Evolutionary conservation across 2,329 filamentous ascomycete genomes (phyloP).

Genomic region (Claviceps monticola): DNA sequence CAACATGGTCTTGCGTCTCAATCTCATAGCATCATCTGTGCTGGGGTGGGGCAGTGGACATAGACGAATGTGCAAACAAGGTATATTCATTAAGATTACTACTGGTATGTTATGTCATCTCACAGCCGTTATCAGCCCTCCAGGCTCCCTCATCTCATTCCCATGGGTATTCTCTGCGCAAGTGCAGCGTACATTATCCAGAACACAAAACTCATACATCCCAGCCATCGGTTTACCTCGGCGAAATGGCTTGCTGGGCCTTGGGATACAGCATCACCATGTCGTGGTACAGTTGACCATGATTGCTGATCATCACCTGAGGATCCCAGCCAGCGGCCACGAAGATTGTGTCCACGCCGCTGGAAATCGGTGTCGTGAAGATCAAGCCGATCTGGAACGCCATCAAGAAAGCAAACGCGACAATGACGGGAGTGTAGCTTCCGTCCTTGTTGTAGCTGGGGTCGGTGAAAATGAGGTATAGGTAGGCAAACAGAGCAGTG

Average conservation of each 20-base stretch:
- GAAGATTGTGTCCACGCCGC: conserved; percentile 86
- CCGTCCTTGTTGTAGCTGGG: conserved; percentile 60
- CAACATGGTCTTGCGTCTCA: too few relatives aligned
- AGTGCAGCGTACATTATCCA: not conserved
- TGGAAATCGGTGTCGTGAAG: conserved; percentile 76
- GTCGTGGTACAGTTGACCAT: conserved; percentile 65
- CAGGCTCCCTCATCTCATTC: not conserved
- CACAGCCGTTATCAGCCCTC: not conserved
- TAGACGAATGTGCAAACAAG: not conserved
- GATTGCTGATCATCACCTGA: conserved; percentile 63
- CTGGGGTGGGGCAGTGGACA: not conserved
- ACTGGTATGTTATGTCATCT: not conserved
- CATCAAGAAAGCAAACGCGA: conserved; percentile 79
- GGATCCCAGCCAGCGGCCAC: conserved; percentile 60
- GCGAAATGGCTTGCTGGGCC: conserved; percentile 60
- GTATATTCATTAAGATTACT: not conserved
- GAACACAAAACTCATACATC: not conserved
- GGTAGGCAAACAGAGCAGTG: conserved; percentile 66
- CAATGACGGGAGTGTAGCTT: conserved; percentile 59
- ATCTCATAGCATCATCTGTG: too few relatives aligned
- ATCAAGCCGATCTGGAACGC: conserved; percentile 81
- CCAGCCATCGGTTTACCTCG: conserved; percentile 4
- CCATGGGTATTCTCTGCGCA: not conserved
- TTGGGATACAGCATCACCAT: conserved; percentile 75
- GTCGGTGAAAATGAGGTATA: conserved; percentile 76